Base-by-base conservation (phyloP, 148 eudicot genomes). In the Beta vulgaris region DNA sequence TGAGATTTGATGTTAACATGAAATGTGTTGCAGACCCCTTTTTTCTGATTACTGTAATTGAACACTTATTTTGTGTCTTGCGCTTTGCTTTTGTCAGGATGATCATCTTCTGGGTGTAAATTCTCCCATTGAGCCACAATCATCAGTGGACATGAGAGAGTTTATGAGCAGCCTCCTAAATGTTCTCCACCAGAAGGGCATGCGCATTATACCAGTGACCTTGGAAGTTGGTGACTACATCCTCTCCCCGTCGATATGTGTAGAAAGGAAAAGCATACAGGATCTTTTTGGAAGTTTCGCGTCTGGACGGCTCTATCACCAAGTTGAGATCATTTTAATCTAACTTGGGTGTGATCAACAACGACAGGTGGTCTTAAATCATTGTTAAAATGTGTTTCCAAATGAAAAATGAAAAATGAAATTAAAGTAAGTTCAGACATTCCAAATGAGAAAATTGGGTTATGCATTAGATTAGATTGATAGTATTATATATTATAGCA, bases 131-230 rank as follows among this genome's bases (percentile, higher is more conserved):
- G 97, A 89, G 54, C 86, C 90, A 57, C 88, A 88, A 49, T 71
- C 89, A 46, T 58, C 80, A 29, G 66, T 96, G 81, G 99, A 96
- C 76, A 96, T 96, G 99, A 87, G 99, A 82, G 99, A 96, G 79
- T 96, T 96, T 83, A 96, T 96, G 99, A 96, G 99, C 84, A 96
- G 94, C 88, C 92, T 96, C 79, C 99, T 98, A 19, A 96, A 96
- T 85, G 99, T 96, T 53, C 97, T 96, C 57, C 98, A 96, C 85
- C 98, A 96, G 79, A 96, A 88, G 87, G 98, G 97, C 71, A 89
- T 96, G 93, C 92, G 90, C 71, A 96, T 96, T 60, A 89, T 89
- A 67, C 99, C 99, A 46, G 94, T 96, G 81, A 89, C 90, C 55
- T 83, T 96, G 79, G 99, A 96, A 87, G 98, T 96, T 73, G 99